Evolutionary conservation across 2,329 filamentous ascomycete species (phyloP), one percentile per base, ranked within the genome.

Genomic region (Penicillium hesseltinei): DNA sequence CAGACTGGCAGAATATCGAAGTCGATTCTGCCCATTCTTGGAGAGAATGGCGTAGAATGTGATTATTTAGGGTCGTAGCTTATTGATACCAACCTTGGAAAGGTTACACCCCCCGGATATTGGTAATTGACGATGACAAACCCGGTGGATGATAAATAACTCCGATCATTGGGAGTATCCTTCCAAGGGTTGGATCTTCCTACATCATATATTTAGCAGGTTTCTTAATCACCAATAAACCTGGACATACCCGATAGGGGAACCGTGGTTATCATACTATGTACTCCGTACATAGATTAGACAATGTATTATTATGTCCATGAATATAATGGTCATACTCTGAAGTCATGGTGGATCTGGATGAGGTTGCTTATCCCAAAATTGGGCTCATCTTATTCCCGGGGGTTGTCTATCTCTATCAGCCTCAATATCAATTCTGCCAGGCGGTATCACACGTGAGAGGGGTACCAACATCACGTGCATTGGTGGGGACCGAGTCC

Each of bases 31-130:
- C 45, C 45, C 13, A 27, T 35, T 33, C 43, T 45, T 29, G 19
- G 4, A 19, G 11, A n/a, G 45, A 47, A 47, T 35, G 31, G 45
- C 45, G 21, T 36, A 36, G 45, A 47, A 46, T 33, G 58, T 61
- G 60, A 71, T 69, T 17, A 71, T 69, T 23, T 63, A n/a, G 49
- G 50, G 5, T 27, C 36, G 7, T 27, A 36, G 29, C 29, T 27
- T 15, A 43, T 33, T 13, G 29, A 33, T 35, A 17, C 23, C 29
- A 33, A 35, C n/a, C 8, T 17, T 23, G 31, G 29, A 23, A 35
- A 23, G 31, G 15, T 47, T 23, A 35, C 9, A 15, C 5, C 25
- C n/a, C 48, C 42, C 31, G 2, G 51, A 29, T 23, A 23, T 53
- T 53, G 42, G 33, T 53, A 47, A 53, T 52, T n/a, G 50, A 10